These are phyloP conservation scores for Talaromyces amestolkiae DNA, from an alignment of 2,329 filamentous ascomycete genomes.

Conservation along the genomic window DNA sequence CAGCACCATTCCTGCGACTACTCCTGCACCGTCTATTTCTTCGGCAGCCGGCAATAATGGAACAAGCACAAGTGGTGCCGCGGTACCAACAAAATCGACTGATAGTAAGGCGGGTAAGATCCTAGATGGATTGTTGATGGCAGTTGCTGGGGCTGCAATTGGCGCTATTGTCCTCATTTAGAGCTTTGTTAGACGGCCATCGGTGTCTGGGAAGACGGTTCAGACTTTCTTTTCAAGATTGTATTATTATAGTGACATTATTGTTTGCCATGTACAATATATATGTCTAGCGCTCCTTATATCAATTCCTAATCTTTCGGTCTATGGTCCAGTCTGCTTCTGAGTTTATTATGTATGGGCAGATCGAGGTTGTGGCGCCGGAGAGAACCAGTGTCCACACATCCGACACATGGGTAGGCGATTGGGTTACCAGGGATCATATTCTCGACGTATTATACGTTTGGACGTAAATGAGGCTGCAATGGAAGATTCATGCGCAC, in stretches of 20 bases:
- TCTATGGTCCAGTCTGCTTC: not conserved
- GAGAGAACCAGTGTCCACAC: not conserved
- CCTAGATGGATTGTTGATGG: not conserved
- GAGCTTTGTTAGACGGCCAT: not conserved
- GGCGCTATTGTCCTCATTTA: slow-evolving; percentile 6
- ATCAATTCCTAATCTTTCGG: not conserved
- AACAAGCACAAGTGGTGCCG: slow-evolving; percentile 1
- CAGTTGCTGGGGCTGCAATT: slow-evolving; percentile 2
- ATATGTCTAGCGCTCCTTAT: not conserved
- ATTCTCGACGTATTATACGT: not conserved
- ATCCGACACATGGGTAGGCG: not conserved
- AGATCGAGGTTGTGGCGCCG: not conserved
- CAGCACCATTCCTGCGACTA: not conserved
- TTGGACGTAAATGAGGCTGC: not conserved
- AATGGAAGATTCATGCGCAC: not conserved
- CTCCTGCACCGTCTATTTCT: not conserved
- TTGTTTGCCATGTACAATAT: not conserved
- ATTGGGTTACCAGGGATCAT: not conserved
- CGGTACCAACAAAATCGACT: not conserved
- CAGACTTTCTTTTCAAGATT: not conserved
- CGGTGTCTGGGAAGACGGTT: not conserved
- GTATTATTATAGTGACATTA: not conserved
- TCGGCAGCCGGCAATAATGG: not conserved
- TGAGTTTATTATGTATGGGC: not conserved
- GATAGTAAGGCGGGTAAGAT: not conserved